Base-by-base conservation (phyloP, 225 moss, liverwort and hornwort species). In the Marchantia paleacea region DNA sequence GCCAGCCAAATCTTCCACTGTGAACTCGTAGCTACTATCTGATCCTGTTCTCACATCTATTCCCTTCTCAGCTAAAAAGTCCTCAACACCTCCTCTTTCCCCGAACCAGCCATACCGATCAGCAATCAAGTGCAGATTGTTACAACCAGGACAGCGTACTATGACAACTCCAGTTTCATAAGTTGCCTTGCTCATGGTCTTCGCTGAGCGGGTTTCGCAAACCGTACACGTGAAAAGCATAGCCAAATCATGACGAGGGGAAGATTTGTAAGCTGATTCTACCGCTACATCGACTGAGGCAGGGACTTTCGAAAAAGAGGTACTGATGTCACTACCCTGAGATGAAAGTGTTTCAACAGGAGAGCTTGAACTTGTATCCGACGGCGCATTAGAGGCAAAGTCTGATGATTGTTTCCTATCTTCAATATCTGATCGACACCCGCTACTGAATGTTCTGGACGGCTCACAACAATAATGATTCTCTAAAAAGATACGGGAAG, bases 91-190 rank as follows among this genome's bases (percentile, higher is more conserved):
- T 14, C 97, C 95, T 29, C 89, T 83, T 84, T 92, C 90, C 52
- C 97, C 97, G 66, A 99, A 99, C 97, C 95, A 99, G 0, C 97
- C 97, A 78, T 92, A 80, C 48, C 93, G 84, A 73, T 99, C 97
- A 0, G 97, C 95, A 84, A 99, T 95, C 52, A 99, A 80, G 58
- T 99, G 97, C 25, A 99, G 87, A 75, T 99, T 92, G 3, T 83
- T 87, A 73, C 97, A 99, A 61, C 89, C 83, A n/a, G 93, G 93
- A 65, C 97, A 99, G 0, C 95, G 92, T 63, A 99, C 97, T 26
- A 99, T 94, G 47, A 99, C 97, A 52, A 99, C 91, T 12, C 93
- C 97, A 12, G 89, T 93, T 68, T 95, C 95, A 79, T 95, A 99
- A 20, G 92, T 92, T 52, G 58, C 82, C 71, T 92, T 89, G 69